Conservation (phyloP, 768 basidiomycete genomes). For the Amanita thiersii region DNA sequence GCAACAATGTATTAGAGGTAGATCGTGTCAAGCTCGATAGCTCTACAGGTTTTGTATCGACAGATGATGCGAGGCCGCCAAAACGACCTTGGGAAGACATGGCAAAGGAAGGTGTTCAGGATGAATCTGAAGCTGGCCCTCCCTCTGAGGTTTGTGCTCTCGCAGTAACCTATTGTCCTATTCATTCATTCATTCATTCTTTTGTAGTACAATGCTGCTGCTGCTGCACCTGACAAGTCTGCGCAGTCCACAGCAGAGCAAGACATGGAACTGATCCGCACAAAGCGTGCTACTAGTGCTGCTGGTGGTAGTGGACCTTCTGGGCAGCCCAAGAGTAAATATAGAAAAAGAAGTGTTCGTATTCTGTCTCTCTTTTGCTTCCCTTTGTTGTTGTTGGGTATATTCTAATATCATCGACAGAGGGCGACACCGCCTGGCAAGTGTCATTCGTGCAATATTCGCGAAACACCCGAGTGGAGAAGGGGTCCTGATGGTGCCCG, state of each 20-base stretch:
- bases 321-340: conserved; percentile 68
- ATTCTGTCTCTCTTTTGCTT: conserved; percentile 7
- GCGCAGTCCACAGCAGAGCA: conserved; percentile 63
- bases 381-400: too few relatives aligned
- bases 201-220: conserved; percentile 9
- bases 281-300: conserved; percentile 68
- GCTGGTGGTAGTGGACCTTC: conserved; percentile 41
- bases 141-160: conserved; percentile 24
- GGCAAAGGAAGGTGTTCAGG: conserved; percentile 35
- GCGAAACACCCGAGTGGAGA: conserved; percentile 86
- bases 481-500: conserved; percentile 79
- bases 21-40: conserved; percentile 24
- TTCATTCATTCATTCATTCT: not conserved
- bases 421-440: conserved; percentile 81
- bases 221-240: conserved; percentile 22
- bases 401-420: conserved; percentile 28
- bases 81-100: conserved; percentile 80
- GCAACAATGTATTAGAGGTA: conserved; percentile 29
- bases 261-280: conserved; percentile 81
- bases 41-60: conserved; percentile 19
- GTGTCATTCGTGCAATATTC: conserved; percentile 82
- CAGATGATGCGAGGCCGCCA: conserved; percentile 52
- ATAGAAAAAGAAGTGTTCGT: conserved; percentile 80
- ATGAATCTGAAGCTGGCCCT: conserved; percentile 15
- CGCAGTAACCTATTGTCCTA: too few relatives aligned